Conservation (phyloP, 495 filamentous ascomycete species). For the Bombardia bombarda region DNA sequence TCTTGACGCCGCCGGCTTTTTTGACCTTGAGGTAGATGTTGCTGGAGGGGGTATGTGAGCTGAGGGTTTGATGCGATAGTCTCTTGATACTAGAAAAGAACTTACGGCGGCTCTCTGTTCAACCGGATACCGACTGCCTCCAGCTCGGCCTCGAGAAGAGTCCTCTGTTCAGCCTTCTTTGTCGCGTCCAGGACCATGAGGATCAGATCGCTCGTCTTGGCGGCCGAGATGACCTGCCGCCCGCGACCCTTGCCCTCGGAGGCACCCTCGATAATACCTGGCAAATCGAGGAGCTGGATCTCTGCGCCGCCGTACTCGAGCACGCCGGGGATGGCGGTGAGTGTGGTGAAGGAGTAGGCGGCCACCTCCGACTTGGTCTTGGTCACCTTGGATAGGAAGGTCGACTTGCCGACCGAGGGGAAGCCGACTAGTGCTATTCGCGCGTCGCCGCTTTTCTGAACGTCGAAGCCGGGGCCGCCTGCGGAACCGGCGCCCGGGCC, state of each 20-base stretch:
- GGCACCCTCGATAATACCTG: slow-evolving; percentile 97
- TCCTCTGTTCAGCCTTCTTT: slow-evolving; percentile 90
- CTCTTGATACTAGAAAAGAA: slow-evolving; percentile 1
- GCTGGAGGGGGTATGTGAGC: slow-evolving; percentile 31
- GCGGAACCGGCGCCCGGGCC: slow-evolving; percentile 72
- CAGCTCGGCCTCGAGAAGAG: slow-evolving; percentile 82
- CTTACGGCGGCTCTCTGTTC: slow-evolving; percentile 86
- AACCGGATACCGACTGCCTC: slow-evolving; percentile 94
- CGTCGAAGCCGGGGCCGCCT: slow-evolving; percentile 77
- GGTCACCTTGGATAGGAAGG: slow-evolving; percentile 97
- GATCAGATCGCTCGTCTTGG: slow-evolving; percentile 96
- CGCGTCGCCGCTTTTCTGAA: slow-evolving; percentile 94
- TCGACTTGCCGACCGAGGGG: slow-evolving; percentile 97
- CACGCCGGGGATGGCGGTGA: slow-evolving; percentile 96
- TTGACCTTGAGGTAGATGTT: slow-evolving; percentile 99
- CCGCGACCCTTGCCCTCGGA: slow-evolving; percentile 94
- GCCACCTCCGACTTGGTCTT: slow-evolving; percentile 97
- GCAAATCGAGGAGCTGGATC: slow-evolving; percentile 96
- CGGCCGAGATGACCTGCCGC: slow-evolving; percentile 96
- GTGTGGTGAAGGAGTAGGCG: slow-evolving; percentile 93
- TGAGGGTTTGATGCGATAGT: background rate
- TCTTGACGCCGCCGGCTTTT: slow-evolving; percentile 97
- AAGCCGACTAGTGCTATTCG: slow-evolving; percentile 97
- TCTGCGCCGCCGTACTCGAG: slow-evolving; percentile 97
- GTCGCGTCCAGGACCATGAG: slow-evolving; percentile 97